Percentiles rank a stretch among this genome's conserved stretches.
phyloP scores from a whole-genome alignment of 352 stramenopile species.

The Halophytophthora polymorphica region DNA sequence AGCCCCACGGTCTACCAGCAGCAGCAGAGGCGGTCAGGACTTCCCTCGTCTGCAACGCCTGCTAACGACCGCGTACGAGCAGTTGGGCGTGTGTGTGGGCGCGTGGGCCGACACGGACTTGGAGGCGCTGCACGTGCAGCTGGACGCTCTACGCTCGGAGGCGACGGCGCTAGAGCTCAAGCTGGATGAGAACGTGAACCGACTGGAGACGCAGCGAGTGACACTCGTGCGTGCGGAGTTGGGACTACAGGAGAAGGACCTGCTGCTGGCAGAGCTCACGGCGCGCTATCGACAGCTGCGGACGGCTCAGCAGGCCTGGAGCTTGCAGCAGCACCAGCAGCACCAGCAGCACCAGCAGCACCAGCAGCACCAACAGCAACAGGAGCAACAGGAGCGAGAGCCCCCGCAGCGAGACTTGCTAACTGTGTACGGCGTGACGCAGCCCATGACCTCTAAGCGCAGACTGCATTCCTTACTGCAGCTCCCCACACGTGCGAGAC shows the following conservation, averaged over 20 bases:
- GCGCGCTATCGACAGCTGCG: conserved; percentile 41
- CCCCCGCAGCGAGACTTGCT: conserved; percentile 33
- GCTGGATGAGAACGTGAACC: conserved; percentile 11
- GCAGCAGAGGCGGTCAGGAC: conserved; percentile 7
- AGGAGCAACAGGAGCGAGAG: conserved; percentile 8
- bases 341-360: conserved; percentile 2
- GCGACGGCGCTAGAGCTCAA: conserved; percentile 9
- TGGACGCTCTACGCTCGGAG: conserved; percentile 19
- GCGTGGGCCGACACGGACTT: conserved; percentile 52
- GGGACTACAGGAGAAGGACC: conserved; percentile 53
- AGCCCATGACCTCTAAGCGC: conserved; percentile 39
- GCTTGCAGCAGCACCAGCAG: conserved; percentile 1
- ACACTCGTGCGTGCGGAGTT: conserved; percentile 36
- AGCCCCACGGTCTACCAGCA: conserved; percentile 2
- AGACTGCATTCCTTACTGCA: conserved; percentile 20
- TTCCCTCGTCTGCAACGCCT: conserved; percentile 23
- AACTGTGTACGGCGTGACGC: conserved; percentile 49
- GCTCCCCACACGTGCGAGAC: conserved; percentile 14
- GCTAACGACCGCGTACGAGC: conserved; percentile 41
- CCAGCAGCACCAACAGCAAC: conserved; percentile 1
- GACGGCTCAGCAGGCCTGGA: conserved; percentile 12
- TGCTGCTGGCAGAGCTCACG: conserved; percentile 47
- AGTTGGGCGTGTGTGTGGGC: conserved; percentile 46
- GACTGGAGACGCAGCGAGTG: conserved; percentile 34
- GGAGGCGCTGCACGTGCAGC: conserved; percentile 25